phyloP scores from a whole-genome alignment of 2,329 filamentous ascomycete species.

The Cladorrhinum sp. region DNA sequence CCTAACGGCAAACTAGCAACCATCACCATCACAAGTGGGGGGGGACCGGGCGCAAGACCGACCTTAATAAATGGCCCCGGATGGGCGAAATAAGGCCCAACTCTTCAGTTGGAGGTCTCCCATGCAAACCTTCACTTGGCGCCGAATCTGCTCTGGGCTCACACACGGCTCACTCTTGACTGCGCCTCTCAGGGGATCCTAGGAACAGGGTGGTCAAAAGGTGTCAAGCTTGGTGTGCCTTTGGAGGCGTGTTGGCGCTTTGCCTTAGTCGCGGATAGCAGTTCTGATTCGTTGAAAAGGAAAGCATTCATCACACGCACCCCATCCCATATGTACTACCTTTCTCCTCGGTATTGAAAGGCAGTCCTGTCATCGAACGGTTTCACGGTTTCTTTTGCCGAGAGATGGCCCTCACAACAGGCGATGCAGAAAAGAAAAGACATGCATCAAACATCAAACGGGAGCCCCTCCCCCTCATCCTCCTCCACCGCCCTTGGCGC shows the following conservation, averaged over 20 bases:
- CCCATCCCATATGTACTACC: not conserved
- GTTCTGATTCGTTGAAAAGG: constrained; percentile 2
- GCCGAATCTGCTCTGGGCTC: constrained; percentile 10
- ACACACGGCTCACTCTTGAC: not conserved
- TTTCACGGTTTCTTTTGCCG: not conserved
- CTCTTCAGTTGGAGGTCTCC: constrained; percentile 13
- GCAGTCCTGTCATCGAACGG: not conserved
- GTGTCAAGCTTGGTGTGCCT: constrained; percentile 7
- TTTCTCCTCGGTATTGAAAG: not conserved
- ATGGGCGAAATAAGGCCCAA: constrained; percentile 1
- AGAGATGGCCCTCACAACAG: not conserved
- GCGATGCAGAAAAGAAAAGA: not conserved
- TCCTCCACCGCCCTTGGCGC: not conserved
- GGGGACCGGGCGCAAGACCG: not conserved
- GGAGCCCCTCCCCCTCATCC: not conserved
- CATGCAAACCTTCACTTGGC: constrained; percentile 13
- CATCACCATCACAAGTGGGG: not conserved
- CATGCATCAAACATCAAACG: not conserved
- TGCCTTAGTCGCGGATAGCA: constrained; percentile 6
- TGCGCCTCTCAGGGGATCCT: constrained; percentile 10
- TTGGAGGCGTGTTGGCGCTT: constrained; percentile 6
- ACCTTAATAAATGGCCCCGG: constrained; percentile 1
- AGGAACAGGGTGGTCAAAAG: not conserved
- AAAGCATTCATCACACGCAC: not conserved
- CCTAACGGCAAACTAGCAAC: not conserved